Percentiles rank a stretch among this genome's conserved stretches.
These are phyloP conservation scores for Articulospora tetracladia DNA, from an alignment of 495 filamentous ascomycete species.

Conservation along the genomic window DNA sequence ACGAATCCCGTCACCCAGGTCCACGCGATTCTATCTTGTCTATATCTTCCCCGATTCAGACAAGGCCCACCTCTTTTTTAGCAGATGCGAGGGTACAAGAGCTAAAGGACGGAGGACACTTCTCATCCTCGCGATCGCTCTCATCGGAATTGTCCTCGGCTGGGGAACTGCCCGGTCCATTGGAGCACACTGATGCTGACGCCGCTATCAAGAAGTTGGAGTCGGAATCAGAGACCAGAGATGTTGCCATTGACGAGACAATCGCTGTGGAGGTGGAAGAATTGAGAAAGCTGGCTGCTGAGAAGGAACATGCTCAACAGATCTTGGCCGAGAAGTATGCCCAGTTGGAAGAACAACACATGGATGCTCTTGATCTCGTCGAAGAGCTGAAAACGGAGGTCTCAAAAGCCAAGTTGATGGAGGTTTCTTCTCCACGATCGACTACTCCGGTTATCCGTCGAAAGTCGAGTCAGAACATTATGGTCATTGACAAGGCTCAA, in stretches of 20 bases:
- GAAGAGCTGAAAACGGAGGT: constrained; percentile 86
- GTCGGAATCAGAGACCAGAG: constrained; percentile 9
- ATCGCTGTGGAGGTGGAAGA: constrained; percentile 63
- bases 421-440: constrained; percentile 59
- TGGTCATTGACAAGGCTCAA: constrained; percentile 87
- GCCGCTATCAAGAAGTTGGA: constrained; percentile 32
- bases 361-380: constrained; percentile 75
- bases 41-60: constrained; percentile 49
- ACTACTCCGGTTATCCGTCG: constrained; percentile 75
- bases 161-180: constrained; percentile 73
- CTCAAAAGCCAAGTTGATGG: constrained; percentile 64
- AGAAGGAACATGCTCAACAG: constrained; percentile 71
- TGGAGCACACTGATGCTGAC: constrained; percentile 57
- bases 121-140: constrained; percentile 88
- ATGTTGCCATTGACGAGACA: constrained; percentile 26
- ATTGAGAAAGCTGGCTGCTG: constrained; percentile 62
- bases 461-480: constrained; percentile 89
- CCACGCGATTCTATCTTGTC: constrained; percentile 50
- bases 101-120: constrained; percentile 71
- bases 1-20: constrained; percentile 70
- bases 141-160: constrained; percentile 90
- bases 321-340: constrained; percentile 74
- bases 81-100: constrained; percentile 73
- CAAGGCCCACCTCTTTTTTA: constrained; percentile 89
- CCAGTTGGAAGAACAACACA: constrained; percentile 75